A percentile compares a stretch with the other conserved stretches of the same genome.
Evolutionary conservation across 768 basidiomycete genomes (phyloP).

Genomic region (Lepiota venenata): DNA sequence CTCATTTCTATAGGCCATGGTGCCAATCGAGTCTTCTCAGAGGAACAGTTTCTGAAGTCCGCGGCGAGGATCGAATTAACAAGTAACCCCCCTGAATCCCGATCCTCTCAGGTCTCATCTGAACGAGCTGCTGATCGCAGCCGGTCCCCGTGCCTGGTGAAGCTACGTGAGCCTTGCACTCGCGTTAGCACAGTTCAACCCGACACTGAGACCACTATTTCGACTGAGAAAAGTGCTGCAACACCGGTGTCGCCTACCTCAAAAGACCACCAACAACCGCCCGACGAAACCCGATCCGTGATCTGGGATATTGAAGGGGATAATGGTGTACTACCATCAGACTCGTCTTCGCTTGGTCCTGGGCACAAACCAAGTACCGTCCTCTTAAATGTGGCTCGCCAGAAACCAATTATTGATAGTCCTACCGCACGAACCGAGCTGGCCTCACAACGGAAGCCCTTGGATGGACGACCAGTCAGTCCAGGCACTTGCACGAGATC

Average conservation of each 20-base stretch:
- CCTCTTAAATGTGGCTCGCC: constrained; percentile 7
- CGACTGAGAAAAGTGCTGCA: neutral
- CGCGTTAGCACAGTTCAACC: neutral
- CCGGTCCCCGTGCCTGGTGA: neutral
- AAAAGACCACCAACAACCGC: neutral
- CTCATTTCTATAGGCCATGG: neutral
- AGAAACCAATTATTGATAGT: neutral
- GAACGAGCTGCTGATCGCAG: neutral
- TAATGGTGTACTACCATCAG: constrained; percentile 6
- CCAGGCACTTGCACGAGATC: neutral
- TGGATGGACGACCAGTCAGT: neutral
- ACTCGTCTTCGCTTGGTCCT: constrained; percentile 5
- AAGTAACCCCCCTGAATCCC: constrained; percentile 11
- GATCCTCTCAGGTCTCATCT: neutral
- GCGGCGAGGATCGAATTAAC: constrained; percentile 1
- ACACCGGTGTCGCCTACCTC: neutral
- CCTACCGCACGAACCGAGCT: neutral
- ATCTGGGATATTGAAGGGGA: constrained; percentile 31
- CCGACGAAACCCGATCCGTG: constrained; percentile 16
- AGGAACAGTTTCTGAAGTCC: constrained; percentile 40
- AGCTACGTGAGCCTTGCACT: neutral
- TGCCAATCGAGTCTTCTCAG: constrained; percentile 36
- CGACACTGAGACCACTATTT: neutral
- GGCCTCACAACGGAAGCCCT: neutral
- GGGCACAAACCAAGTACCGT: constrained; percentile 13